Conservation (phyloP, 1,284 basidiomycete genomes). For the Tremellales sp. region DNA sequence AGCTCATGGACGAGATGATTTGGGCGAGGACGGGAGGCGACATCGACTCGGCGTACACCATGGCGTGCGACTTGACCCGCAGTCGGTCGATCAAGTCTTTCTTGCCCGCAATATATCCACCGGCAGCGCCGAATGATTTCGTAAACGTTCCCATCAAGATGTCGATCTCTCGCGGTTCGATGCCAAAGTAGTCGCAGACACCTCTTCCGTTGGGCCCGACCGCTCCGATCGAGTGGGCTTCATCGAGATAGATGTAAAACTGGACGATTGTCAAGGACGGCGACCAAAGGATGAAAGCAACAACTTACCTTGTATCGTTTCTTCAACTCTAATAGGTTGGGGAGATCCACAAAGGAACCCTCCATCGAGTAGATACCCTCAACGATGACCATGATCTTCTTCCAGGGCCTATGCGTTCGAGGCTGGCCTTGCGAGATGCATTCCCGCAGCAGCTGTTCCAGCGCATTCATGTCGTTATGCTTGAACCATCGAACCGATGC, state of each 20-base stretch:
- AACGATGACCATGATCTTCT: conserved; percentile 93
- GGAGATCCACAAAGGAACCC: conserved; percentile 84
- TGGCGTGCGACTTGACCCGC: conserved; percentile 76
- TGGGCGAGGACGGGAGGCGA: conserved; percentile 87
- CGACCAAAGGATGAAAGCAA: neutral
- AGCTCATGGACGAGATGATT: conserved; percentile 86
- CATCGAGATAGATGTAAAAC: conserved; percentile 96
- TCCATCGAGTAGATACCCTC: conserved; percentile 99
- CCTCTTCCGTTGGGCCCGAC: conserved; percentile 91
- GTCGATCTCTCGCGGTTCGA: conserved; percentile 78
- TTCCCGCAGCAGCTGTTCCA: conserved; percentile 82
- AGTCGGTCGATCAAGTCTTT: conserved; percentile 77
- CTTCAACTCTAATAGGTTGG: conserved; percentile 80
- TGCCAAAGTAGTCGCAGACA: conserved; percentile 89
- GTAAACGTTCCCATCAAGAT: conserved; percentile 99
- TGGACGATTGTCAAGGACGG: conserved; percentile 37
- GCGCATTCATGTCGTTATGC: conserved; percentile 86
- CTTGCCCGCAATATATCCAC: conserved; percentile 87
- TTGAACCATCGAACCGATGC: conserved; percentile 91
- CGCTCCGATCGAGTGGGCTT: conserved; percentile 96
- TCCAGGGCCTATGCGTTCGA: conserved; percentile 96
- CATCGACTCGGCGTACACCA: conserved; percentile 87
- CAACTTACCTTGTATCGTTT: conserved; percentile 82
- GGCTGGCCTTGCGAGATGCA: conserved; percentile 96
- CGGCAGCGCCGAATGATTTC: conserved; percentile 96